A percentile compares a stretch with the other conserved stretches of the same genome.
Evolutionary conservation across 1,284 basidiomycete species (phyloP).

Genomic region (Apiotrichum porosum): DNA sequence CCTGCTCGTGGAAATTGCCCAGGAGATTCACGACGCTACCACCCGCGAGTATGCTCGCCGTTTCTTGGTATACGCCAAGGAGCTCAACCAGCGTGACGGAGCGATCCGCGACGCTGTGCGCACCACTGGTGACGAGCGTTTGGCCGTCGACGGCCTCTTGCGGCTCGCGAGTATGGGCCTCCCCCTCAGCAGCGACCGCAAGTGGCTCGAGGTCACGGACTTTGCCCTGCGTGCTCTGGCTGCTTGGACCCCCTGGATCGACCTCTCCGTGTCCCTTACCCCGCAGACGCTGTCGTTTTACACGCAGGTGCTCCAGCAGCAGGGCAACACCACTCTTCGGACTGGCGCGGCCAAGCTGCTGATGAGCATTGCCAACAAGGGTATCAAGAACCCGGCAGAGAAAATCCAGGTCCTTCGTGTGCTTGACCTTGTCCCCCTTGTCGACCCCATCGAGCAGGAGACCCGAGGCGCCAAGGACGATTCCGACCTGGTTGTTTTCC

Average conservation of each 20-base stretch:
- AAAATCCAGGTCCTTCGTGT: conserved; percentile 88
- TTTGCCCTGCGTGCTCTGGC: conserved; percentile 85
- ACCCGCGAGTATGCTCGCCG: conserved; percentile 55
- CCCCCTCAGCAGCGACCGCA: conserved; percentile 54
- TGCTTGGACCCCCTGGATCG: conserved; percentile 97
- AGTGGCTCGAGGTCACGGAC: conserved; percentile 74
- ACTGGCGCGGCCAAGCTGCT: conserved; percentile 76
- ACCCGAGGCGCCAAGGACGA: conserved; percentile 65
- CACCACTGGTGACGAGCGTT: conserved; percentile 71
- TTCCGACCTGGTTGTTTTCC: conserved; percentile 75
- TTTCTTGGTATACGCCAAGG: conserved; percentile 53
- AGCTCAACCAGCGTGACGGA: conserved; percentile 71
- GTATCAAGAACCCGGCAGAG: conserved; percentile 84
- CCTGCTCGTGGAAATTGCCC: conserved; percentile 81
- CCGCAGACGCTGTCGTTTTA: conserved; percentile 80
- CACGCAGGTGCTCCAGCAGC: conserved; percentile 78
- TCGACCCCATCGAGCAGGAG: conserved; percentile 71
- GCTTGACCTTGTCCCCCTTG: conserved; percentile 72
- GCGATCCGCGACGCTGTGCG: conserved; percentile 84
- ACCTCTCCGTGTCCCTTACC: conserved; percentile 92
- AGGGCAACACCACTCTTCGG: conserved; percentile 63
- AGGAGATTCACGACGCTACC: conserved; percentile 84
- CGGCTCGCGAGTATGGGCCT: conserved; percentile 73
- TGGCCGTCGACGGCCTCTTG: conserved; percentile 82
- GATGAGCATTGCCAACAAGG: conserved; percentile 79